Evolutionary conservation across 345 rosid species (phyloP).

Genomic region (Heritiera littoralis): DNA sequence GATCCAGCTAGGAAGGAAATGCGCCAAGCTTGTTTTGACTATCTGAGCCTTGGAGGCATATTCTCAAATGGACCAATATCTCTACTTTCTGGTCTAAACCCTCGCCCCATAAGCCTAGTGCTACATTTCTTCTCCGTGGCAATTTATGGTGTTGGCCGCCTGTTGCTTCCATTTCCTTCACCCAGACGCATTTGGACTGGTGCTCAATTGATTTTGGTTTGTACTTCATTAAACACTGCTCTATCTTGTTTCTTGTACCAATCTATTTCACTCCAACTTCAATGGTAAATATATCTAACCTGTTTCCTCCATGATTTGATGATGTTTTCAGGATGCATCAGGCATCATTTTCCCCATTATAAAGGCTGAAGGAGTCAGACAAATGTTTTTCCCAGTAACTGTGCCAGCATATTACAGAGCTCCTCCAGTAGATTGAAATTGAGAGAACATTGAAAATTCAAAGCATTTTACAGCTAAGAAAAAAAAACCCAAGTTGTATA

Average conservation of each 20-base stretch:
- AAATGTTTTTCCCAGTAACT: constrained; percentile 21
- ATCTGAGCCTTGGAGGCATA: constrained; percentile 40
- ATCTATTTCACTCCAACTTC: not conserved
- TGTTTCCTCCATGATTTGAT: not conserved
- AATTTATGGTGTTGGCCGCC: constrained; percentile 29
- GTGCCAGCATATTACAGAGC: constrained; percentile 12
- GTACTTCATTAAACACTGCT: not conserved
- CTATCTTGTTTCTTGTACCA: not conserved
- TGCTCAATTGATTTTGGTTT: constrained; percentile 33
- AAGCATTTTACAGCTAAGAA: not conserved
- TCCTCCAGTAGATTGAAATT: not conserved
- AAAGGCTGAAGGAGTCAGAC: constrained; percentile 16
- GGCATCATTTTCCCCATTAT: constrained; percentile 22
- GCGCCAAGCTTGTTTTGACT: constrained; percentile 40
- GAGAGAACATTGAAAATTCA: not conserved
- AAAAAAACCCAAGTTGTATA: too few species aligned
- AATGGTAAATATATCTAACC: not conserved
- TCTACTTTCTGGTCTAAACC: constrained; percentile 43
- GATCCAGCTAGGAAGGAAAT: constrained; percentile 38
- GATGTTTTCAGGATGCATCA: constrained; percentile 11
- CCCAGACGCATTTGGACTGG: constrained; percentile 30
- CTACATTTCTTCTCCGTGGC: constrained; percentile 43
- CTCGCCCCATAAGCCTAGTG: constrained; percentile 33
- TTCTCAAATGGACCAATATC: constrained; percentile 39
- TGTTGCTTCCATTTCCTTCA: constrained; percentile 40